Conservation (phyloP, 257 asterid genomes). For the Dorcoceras hygrometricum region DNA sequence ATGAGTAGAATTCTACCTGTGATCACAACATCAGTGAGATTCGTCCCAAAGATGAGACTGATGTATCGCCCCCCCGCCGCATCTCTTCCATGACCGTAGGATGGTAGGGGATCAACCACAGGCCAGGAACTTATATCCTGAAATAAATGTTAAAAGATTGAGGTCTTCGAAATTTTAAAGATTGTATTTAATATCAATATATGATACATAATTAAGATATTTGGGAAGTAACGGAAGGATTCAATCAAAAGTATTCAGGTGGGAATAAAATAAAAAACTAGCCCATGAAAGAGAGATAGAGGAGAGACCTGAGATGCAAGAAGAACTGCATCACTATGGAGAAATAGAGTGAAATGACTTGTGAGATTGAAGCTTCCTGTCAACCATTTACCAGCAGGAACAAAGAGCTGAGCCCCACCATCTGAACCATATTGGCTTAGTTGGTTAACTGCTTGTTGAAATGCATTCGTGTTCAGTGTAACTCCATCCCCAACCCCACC, state of each 20-base stretch:
- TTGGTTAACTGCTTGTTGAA: slow-evolving; percentile 53
- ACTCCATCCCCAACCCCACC: slow-evolving; percentile 89
- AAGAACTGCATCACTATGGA: slow-evolving; percentile 69
- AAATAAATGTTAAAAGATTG: slow-evolving; percentile 1
- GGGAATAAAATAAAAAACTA: not conserved
- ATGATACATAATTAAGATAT: too few species aligned
- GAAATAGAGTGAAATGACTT: slow-evolving; percentile 85
- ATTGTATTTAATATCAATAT: not conserved
- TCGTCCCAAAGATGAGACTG: slow-evolving; percentile 77
- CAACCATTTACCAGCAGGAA: slow-evolving; percentile 87
- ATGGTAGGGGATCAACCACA: slow-evolving; percentile 75
- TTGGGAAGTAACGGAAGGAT: not conserved
- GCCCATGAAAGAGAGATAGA: not conserved
- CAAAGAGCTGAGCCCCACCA: slow-evolving; percentile 74
- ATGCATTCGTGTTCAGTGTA: slow-evolving; percentile 72
- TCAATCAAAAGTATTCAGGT: too few species aligned
- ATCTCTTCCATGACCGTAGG: slow-evolving; percentile 90
- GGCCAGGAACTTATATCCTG: slow-evolving; percentile 77
- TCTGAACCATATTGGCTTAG: slow-evolving; percentile 48
- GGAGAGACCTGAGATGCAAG: slow-evolving; percentile 78
- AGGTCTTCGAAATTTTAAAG: not conserved
- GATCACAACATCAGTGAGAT: slow-evolving; percentile 76
- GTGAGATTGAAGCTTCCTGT: slow-evolving; percentile 88
- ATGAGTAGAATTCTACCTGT: slow-evolving; percentile 57
- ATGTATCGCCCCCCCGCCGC: slow-evolving; percentile 81